phyloP scores from a whole-genome alignment of 2,329 filamentous ascomycete genomes.

The Paradendryphiella salina region DNA sequence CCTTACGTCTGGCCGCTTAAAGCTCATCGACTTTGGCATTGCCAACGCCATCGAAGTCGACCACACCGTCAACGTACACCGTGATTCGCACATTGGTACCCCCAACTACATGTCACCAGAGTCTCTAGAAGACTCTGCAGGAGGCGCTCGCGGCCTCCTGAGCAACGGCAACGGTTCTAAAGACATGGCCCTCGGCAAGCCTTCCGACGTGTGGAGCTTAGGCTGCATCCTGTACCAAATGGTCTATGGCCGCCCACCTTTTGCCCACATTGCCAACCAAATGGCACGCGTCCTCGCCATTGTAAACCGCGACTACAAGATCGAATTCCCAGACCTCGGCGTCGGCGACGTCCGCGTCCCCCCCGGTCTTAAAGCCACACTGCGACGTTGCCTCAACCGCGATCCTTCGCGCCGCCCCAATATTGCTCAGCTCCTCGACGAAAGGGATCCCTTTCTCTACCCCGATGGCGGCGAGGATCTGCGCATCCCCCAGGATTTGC shows the following conservation, averaged over 20 bases:
- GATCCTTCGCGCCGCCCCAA: conserved; percentile 61
- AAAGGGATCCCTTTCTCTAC: conserved; percentile 61
- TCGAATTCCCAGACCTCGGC: conserved; percentile 71
- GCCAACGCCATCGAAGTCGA: conserved; percentile 95
- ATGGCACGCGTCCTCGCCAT: conserved; percentile 86
- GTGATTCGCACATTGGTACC: conserved; percentile 91
- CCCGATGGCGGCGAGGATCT: conserved; percentile 60
- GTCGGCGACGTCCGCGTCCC: conserved; percentile 65
- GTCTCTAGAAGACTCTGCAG: conserved; percentile 85
- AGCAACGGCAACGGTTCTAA: conserved; percentile 55
- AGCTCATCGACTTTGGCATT: conserved; percentile 98
- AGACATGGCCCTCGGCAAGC: conserved; percentile 93
- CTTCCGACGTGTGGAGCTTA: conserved; percentile 92
- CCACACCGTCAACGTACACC: conserved; percentile 95
- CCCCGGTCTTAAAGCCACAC: conserved; percentile 57
- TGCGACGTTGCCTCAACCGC: conserved; percentile 62
- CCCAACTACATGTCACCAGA: conserved; percentile 99
- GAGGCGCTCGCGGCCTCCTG: conserved; percentile 51
- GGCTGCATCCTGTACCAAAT: conserved; percentile 98
- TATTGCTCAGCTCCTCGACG: conserved; percentile 59
- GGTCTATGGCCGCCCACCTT: conserved; percentile 95
- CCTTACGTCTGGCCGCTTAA: conserved; percentile 83
- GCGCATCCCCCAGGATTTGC: conserved; percentile 57
- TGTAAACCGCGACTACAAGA: conserved; percentile 73
- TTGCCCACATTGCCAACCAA: conserved; percentile 86